Evolutionary conservation across 345 rosid species (phyloP), one percentile per base, ranked within the genome.

Genomic region (Erodium maritimum): DNA sequence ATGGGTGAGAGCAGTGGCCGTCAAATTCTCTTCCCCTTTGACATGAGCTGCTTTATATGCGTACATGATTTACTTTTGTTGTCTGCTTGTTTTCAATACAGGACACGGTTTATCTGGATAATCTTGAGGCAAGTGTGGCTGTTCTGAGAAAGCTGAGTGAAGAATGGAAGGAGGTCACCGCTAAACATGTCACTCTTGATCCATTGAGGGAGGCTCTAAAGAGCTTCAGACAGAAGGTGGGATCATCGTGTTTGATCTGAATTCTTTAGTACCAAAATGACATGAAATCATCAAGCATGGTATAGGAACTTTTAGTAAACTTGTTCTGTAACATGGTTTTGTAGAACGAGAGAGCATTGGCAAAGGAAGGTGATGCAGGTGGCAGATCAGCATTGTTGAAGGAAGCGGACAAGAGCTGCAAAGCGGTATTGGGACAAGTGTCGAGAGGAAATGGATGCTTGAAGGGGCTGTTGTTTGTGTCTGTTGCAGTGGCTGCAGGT

Each of bases 371-470:
- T 3, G 37, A 63, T 1, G 52, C 69, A 14, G 51, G 53, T 20
- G 66, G 45, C 19, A 61, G 54, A 23, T 19, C 20, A 10, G 64
- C 76, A 37, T 55, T 59, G 24, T 54, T 77, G 62, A 78, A 67
- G 69, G 78, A 80, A 6, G 79, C 81, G 4, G 77, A 80, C 74
- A 72, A 73, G 71, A 75, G 65, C 63, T 73, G 88, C 77, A 82
- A 77, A 67, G 61, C 55, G 33, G 50, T 82, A 16, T 55, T 71
- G 67, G 73, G 85, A 19, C 61, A 19, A 19, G 17, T 68, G 16
- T 75, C 78, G 0, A 56, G 52, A 29, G 67, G 83, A 58, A 71
- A 65, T 42, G 80, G 88, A 54, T 82, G 73, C 58, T 0, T 75
- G 63, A 82, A 69, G 57, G 46, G 65, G 56, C 17, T 69, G 59